Percentiles rank a stretch among this genome's conserved stretches.
Conservation (phyloP, 1,139 yeast genomes). For the Yamadazyma friedrichii region DNA sequence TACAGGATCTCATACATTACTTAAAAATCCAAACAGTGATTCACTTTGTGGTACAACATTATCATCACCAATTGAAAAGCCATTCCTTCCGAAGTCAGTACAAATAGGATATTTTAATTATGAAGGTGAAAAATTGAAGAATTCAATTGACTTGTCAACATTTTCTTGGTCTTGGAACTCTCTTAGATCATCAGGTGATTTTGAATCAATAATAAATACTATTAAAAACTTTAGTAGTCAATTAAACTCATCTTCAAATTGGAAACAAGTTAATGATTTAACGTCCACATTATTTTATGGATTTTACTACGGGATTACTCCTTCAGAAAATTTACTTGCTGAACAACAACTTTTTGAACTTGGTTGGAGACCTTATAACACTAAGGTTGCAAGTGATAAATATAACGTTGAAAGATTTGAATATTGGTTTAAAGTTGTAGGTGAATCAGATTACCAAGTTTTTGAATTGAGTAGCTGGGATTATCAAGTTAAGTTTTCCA, state of each 20-base stretch:
- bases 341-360: constrained; percentile 39
- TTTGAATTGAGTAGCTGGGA: constrained; percentile 48
- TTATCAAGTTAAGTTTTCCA: constrained; percentile 37
- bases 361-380: constrained; percentile 45
- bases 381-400: constrained; percentile 11
- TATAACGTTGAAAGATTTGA: constrained; percentile 19
- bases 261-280: constrained; percentile 2
- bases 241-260: not conserved
- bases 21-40: constrained; percentile 16
- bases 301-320: constrained; percentile 56
- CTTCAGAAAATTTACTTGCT: constrained; percentile 47
- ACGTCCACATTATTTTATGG: constrained; percentile 53
- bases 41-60: constrained; percentile 1
- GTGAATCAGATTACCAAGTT: constrained; percentile 43
- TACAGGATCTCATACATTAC: constrained; percentile 20
- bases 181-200: constrained; percentile 41
- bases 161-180: constrained; percentile 50
- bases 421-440: constrained; percentile 41
- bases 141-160: constrained; percentile 38
- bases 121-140: constrained; percentile 17
- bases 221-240: not conserved
- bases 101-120: constrained; percentile 20
- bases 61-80: constrained; percentile 25
- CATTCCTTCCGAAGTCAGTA: constrained; percentile 37
- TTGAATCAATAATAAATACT: constrained; percentile 17